Conservation (phyloP, 805 yeast species). For the Myxozyma geophila region DNA sequence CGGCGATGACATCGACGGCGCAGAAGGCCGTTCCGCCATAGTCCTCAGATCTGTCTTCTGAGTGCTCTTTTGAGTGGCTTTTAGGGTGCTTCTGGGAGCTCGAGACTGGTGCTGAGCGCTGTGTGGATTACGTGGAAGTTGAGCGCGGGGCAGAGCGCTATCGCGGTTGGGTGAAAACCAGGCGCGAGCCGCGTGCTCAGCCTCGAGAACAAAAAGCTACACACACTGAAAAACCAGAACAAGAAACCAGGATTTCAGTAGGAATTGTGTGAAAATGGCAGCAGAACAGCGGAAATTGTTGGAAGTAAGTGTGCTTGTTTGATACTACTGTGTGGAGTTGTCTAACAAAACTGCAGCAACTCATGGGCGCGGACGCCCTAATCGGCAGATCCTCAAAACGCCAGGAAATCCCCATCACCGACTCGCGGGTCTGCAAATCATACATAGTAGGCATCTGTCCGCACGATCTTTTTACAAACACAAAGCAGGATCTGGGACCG, state of each 20-base stretch:
- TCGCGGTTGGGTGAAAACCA: background rate
- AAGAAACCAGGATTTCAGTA: background rate
- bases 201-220: background rate
- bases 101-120: background rate
- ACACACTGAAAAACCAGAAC: background rate
- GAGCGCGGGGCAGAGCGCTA: background rate
- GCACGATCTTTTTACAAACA: slow-evolving; percentile 76
- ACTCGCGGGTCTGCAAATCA: slow-evolving; percentile 72
- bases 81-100: background rate
- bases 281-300: slow-evolving; percentile 76
- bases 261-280: slow-evolving; percentile 48
- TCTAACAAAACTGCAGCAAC: slow-evolving; percentile 48
- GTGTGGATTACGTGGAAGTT: background rate
- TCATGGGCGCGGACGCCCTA: slow-evolving; percentile 64
- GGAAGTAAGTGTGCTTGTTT: slow-evolving; percentile 46
- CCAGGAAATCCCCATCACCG: slow-evolving; percentile 52
- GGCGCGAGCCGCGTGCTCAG: background rate
- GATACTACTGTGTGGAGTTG: background rate
- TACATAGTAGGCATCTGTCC: slow-evolving; percentile 88
- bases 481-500: slow-evolving; percentile 80
- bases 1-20: slow-evolving; percentile 9
- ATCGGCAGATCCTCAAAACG: slow-evolving; percentile 45
- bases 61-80: background rate
- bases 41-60: background rate
- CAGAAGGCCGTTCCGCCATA: slow-evolving; percentile 8